Evolutionary conservation across 2,329 filamentous ascomycete genomes (phyloP).

Genomic region (Colletotrichum sp.): DNA sequence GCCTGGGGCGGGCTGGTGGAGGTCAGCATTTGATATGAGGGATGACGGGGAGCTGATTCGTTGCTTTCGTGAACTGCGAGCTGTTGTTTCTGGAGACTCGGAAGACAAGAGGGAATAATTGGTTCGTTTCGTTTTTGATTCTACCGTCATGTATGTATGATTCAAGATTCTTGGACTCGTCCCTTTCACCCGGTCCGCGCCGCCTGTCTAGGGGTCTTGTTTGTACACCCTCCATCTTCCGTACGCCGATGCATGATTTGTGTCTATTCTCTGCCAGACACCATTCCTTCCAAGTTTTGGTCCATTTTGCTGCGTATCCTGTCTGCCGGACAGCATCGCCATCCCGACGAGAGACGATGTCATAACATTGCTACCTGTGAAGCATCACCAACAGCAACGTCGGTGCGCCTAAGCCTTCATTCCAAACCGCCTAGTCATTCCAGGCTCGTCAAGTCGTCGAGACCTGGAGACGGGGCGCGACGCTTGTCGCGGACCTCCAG

Average conservation of each 20-base stretch:
- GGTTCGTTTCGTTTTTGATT: not conserved
- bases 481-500: constrained; percentile 79
- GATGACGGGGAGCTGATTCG: not conserved
- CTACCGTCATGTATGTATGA: not conserved
- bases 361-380: not conserved
- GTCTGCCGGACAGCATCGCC: not conserved
- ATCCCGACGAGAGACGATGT: not conserved
- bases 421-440: constrained; percentile 53
- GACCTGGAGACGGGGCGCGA: constrained; percentile 57
- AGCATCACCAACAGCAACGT: not conserved
- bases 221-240: not conserved
- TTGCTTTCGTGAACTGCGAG: not conserved
- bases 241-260: constrained; percentile 3
- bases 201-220: not conserved
- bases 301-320: not conserved
- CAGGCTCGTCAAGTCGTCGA: constrained; percentile 72
- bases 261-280: not conserved
- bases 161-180: not conserved
- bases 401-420: not conserved
- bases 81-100: not conserved
- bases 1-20: not conserved
- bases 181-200: not conserved
- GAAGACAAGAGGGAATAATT: not conserved
- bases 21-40: not conserved
- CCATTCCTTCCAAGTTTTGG: not conserved